These are phyloP conservation scores for Meira nashicola DNA, from an alignment of 1,284 basidiomycete genomes.

Conservation along the genomic window DNA sequence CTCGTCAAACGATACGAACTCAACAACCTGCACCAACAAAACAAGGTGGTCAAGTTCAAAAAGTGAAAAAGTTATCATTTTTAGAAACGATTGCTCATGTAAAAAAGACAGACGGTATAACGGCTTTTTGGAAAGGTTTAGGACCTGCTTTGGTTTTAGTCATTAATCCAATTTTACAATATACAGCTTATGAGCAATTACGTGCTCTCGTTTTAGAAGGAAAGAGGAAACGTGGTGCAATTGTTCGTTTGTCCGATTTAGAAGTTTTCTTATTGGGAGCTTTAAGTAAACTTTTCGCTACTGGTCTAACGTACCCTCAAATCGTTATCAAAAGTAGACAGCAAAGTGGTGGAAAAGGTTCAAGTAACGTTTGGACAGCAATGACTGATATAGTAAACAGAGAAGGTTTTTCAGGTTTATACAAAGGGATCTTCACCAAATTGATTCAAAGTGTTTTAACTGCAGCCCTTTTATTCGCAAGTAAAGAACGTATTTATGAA, in stretches of 20 bases:
- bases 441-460: conserved; percentile 49
- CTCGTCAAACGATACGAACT: conserved; percentile 64
- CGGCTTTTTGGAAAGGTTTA: conserved; percentile 89
- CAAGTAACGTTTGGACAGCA: conserved; percentile 47
- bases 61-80: conserved; percentile 38
- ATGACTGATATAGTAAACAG: conserved; percentile 49
- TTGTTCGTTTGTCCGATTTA: conserved; percentile 31
- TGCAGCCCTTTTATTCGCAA: conserved; percentile 49
- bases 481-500: conserved; percentile 33
- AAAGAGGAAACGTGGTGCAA: conserved; percentile 17
- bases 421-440: conserved; percentile 49
- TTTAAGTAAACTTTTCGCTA: conserved; percentile 48
- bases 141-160: conserved; percentile 89
- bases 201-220: conserved; percentile 47
- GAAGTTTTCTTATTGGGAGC: conserved; percentile 53
- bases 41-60: no score
- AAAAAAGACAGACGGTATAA: conserved; percentile 69
- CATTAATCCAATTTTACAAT: conserved; percentile 83
- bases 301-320: conserved; percentile 50
- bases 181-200: conserved; percentile 51
- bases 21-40: conserved; percentile 2
- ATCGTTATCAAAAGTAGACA: conserved; percentile 52
- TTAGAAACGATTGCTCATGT: conserved; percentile 69
- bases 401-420: conserved; percentile 48
- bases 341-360: conserved; percentile 36